phyloP scores from a whole-genome alignment of 139 green algal genomes.

The Zygnema cylindricum region DNA sequence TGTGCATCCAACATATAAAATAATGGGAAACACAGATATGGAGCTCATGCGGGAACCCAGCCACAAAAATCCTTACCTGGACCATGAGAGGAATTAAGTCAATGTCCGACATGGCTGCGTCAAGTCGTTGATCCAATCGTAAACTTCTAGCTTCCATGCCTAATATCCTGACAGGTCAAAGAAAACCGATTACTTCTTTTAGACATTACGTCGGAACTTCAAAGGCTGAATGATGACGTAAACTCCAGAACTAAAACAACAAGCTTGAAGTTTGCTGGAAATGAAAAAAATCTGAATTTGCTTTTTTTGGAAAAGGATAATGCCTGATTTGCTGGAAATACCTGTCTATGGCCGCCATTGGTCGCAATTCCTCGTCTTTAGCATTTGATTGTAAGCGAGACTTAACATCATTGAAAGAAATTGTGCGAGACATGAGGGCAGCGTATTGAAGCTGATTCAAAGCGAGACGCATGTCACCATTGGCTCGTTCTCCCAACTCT shows the following conservation, averaged over 20 bases:
- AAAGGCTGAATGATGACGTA: too few species aligned
- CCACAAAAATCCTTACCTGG: conserved; percentile 59
- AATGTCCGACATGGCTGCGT: conserved; percentile 89
- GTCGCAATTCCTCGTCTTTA: conserved; percentile 86
- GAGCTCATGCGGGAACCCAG: too few species aligned
- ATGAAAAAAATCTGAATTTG: background rate
- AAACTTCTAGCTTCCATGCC: conserved; percentile 48
- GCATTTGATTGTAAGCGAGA: conserved; percentile 25
- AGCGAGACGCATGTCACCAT: conserved; percentile 88
- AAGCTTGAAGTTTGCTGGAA: background rate
- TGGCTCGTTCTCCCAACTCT: conserved; percentile 78
- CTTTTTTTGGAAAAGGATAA: background rate
- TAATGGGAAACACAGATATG: too few species aligned
- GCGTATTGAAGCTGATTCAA: conserved; percentile 88
- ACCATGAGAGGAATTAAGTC: conserved; percentile 91
- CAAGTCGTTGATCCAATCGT: conserved; percentile 69
- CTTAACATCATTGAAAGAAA: conserved; percentile 84
- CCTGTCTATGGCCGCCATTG: conserved; percentile 81
- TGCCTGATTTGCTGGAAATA: conserved; percentile 7
- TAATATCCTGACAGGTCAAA: conserved; percentile 79
- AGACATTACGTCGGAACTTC: too few species aligned
- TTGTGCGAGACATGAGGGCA: conserved; percentile 48
- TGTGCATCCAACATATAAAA: too few species aligned
- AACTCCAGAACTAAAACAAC: background rate
- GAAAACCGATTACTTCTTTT: too few species aligned